Conservation (phyloP, 1,284 basidiomycete species). For the Xerocomus alliaceus region DNA sequence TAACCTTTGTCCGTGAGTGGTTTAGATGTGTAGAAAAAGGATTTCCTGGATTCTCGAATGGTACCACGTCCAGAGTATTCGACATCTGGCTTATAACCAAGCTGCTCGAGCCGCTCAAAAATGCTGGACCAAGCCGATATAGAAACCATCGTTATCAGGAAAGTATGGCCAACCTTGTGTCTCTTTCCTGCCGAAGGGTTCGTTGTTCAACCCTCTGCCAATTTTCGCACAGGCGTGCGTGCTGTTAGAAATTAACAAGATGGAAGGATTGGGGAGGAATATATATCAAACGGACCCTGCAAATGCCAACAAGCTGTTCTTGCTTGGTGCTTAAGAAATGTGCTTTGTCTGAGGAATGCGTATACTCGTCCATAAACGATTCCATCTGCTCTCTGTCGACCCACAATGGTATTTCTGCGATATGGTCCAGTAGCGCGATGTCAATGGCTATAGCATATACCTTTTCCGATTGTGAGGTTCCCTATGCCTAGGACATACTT, state of each 20-base stretch:
- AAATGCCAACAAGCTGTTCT: accelerated
- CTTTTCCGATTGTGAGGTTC: accelerated
- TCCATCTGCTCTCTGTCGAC: constrained; percentile 16
- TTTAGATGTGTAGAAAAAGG: constrained; percentile 10
- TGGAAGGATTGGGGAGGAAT: not conserved
- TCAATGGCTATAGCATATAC: not conserved
- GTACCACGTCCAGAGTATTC: not conserved
- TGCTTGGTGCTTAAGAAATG: not conserved
- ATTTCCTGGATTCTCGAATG: not conserved
- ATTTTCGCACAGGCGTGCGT: not conserved
- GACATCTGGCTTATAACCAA: constrained; percentile 17
- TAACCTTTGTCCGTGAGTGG: constrained; percentile 18
- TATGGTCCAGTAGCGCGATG: not conserved
- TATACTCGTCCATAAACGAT: not conserved
- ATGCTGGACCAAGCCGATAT: constrained; percentile 4
- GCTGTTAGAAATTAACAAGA: constrained; percentile 1
- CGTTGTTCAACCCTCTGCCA: not conserved
- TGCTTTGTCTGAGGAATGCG: not conserved
- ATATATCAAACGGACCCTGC: not conserved
- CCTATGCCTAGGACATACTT: not conserved
- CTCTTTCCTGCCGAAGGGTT: not conserved
- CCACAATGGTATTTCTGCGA: not conserved
- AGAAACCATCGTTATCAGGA: not conserved
- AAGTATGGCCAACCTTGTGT: not conserved
- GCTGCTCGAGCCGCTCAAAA: constrained; percentile 7